Percentiles rank a stretch among this genome's conserved stretches.
Evolutionary conservation across 352 stramenopile species (phyloP).

Genomic region (Pythium plurisporium): DNA sequence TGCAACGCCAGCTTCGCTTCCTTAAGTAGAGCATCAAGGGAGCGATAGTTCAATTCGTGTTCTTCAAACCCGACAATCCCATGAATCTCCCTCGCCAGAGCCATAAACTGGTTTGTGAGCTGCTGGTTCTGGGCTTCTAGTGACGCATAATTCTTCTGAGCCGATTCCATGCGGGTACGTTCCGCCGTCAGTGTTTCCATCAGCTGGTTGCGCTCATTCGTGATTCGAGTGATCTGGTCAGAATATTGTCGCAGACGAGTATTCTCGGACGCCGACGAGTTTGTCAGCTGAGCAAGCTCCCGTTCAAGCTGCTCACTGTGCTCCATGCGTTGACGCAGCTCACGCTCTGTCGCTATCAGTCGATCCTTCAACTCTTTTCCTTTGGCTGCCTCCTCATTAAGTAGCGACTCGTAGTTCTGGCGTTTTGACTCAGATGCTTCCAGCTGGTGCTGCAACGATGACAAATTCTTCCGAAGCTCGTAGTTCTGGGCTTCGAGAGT

Average conservation of each 20-base stretch:
- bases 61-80: slow-evolving; percentile 16
- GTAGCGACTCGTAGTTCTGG: slow-evolving; percentile 30
- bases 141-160: slow-evolving; percentile 21
- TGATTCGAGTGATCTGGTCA: slow-evolving; percentile 36
- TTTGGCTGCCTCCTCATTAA: slow-evolving; percentile 30
- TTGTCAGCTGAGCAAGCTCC: slow-evolving; percentile 31
- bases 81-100: slow-evolving; percentile 36
- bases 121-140: slow-evolving; percentile 32
- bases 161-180: slow-evolving; percentile 28
- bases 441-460: slow-evolving; percentile 43
- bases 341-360: slow-evolving; percentile 21
- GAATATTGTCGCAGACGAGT: slow-evolving; percentile 32
- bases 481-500: slow-evolving; percentile 54
- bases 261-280: slow-evolving; percentile 32
- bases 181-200: slow-evolving; percentile 40
- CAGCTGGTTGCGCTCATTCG: slow-evolving; percentile 43
- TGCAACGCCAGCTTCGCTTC: slow-evolving; percentile 35
- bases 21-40: slow-evolving; percentile 23
- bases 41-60: slow-evolving; percentile 16
- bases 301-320: slow-evolving; percentile 44
- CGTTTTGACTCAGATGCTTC: slow-evolving; percentile 47
- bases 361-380: slow-evolving; percentile 32
- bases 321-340: slow-evolving; percentile 24
- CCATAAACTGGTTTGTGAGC: slow-evolving; percentile 36
- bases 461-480: slow-evolving; percentile 38